These are phyloP conservation scores for Trichoderma arundinaceum DNA, from an alignment of 2,329 filamentous ascomycete species.

Conservation along the genomic window DNA sequence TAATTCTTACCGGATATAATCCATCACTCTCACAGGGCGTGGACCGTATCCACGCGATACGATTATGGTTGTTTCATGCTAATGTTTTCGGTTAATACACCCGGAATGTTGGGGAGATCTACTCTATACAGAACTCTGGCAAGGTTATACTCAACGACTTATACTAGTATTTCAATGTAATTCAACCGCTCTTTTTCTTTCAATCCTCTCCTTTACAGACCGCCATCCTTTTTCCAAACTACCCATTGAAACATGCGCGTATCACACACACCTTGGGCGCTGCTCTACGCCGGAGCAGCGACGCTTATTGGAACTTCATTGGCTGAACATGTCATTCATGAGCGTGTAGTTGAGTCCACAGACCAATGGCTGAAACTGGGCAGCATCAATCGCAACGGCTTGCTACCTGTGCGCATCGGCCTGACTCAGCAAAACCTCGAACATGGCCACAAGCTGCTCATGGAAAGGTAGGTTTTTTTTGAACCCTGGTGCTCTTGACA, in stretches of 20 bases:
- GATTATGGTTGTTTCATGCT: slow-evolving; percentile 1
- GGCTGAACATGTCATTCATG: slow-evolving; percentile 10
- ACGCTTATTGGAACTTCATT: neutral
- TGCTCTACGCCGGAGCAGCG: neutral
- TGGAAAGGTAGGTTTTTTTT: neutral
- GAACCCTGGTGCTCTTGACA: neutral
- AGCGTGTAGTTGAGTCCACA: neutral
- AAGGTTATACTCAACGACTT: neutral
- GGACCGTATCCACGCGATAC: neutral
- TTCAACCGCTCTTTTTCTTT: neutral
- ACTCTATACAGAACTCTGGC: neutral
- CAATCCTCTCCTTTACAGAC: neutral
- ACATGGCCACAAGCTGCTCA: slow-evolving; percentile 1
- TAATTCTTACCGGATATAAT: neutral
- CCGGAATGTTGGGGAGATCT: neutral
- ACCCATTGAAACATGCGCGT: neutral
- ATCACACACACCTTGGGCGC: neutral
- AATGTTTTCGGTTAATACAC: neutral
- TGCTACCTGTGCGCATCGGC: neutral
- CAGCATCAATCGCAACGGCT: neutral
- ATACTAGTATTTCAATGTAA: neutral
- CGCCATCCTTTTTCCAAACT: neutral
- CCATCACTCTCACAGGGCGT: neutral
- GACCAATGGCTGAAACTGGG: neutral
- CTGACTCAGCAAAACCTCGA: slow-evolving; percentile 4